These are phyloP conservation scores for Talaromyces sp. DNA, from an alignment of 2,329 filamentous ascomycete species.

Conservation along the genomic window DNA sequence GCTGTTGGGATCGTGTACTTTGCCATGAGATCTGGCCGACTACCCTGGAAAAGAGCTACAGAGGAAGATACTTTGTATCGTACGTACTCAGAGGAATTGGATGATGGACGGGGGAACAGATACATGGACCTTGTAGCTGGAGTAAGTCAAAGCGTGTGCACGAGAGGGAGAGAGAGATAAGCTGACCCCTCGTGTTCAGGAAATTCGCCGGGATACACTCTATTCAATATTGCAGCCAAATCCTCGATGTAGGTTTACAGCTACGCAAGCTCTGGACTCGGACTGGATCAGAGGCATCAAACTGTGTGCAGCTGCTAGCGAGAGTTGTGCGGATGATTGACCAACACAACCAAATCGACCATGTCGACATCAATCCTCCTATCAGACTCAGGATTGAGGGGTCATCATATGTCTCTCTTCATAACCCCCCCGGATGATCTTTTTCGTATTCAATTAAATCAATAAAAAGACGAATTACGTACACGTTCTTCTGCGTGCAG, in stretches of 20 bases:
- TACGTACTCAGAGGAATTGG: conserved; percentile 29
- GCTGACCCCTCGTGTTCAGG: background rate
- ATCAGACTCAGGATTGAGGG: background rate
- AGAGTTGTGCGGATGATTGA: background rate
- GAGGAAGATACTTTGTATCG: conserved; percentile 27
- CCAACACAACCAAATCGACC: background rate
- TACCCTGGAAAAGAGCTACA: conserved; percentile 28
- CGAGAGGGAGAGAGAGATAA: background rate
- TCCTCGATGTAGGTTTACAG: conserved; percentile 24
- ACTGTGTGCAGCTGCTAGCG: conserved; percentile 1
- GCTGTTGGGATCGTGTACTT: conserved; percentile 30
- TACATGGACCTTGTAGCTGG: background rate
- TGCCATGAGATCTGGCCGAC: conserved; percentile 25
- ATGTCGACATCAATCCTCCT: background rate
- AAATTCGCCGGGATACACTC: conserved; percentile 27
- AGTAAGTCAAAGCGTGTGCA: background rate
- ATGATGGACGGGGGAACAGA: conserved; percentile 23
- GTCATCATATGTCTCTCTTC: background rate
- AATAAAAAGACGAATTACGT: background rate
- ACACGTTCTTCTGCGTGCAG: background rate
- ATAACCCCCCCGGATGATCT: too few species aligned
- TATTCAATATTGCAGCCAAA: conserved; percentile 32
- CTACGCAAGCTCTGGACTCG: conserved; percentile 24
- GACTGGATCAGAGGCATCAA: conserved; percentile 25
- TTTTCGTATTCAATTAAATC: background rate